These are phyloP conservation scores for Singerocomus inundabilis DNA, from an alignment of 1,284 basidiomycete species.

Conservation along the genomic window DNA sequence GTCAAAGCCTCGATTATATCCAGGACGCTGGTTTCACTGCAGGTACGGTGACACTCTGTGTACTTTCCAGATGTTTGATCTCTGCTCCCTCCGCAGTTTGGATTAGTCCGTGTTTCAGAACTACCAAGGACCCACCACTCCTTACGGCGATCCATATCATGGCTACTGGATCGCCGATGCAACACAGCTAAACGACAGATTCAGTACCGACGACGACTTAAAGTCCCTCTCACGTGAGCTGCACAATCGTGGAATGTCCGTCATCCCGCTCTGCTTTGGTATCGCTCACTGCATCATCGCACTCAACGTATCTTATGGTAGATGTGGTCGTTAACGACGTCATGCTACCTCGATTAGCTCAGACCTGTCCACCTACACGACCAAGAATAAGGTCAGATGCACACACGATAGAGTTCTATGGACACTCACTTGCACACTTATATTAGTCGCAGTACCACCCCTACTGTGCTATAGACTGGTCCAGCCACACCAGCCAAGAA, in stretches of 20 bases:
- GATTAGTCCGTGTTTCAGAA: constrained; percentile 68
- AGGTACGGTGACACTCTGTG: constrained; percentile 4
- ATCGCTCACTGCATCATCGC: constrained; percentile 17
- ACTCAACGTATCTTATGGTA: constrained; percentile 58
- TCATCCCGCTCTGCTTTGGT: constrained; percentile 25
- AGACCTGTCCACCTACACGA: constrained; percentile 57
- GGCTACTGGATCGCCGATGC: constrained; percentile 67
- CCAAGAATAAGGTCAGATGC: constrained; percentile 54
- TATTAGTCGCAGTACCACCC: constrained; percentile 36
- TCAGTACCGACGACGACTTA: constrained; percentile 63
- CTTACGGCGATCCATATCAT: constrained; percentile 63
- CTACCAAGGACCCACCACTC: constrained; percentile 54
- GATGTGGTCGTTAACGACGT: constrained; percentile 75
- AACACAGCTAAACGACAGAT: constrained; percentile 58
- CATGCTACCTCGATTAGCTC: constrained; percentile 57
- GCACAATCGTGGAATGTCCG: constrained; percentile 65
- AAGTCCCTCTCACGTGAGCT: constrained; percentile 55
- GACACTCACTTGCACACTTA: constrained; percentile 12
- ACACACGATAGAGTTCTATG: constrained; percentile 13
- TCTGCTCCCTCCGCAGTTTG: constrained; percentile 38
- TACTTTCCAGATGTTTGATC: background rate
- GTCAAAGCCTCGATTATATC: constrained; percentile 72
- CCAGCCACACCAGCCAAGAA: constrained; percentile 63
- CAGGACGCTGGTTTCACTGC: constrained; percentile 73
- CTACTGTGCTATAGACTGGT: constrained; percentile 45